A percentile compares a stretch with the other conserved stretches of the same genome.
Conservation (phyloP, 1,284 basidiomycete genomes). For the Tilletia setariae region DNA sequence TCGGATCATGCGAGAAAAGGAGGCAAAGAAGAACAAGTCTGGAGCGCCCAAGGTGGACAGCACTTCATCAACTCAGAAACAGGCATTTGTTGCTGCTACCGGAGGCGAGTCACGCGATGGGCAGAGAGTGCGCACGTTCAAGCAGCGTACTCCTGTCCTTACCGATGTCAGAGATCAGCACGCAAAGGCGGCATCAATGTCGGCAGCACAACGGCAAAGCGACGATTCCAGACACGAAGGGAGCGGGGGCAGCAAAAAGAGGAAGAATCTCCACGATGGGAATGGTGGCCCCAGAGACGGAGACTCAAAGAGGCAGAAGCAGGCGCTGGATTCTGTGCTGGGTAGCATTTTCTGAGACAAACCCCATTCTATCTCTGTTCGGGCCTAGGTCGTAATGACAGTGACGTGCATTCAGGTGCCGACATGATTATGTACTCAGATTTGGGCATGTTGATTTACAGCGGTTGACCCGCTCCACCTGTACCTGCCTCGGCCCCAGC, state of each 20-base stretch:
- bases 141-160: conserved; percentile 42
- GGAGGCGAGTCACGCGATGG: conserved; percentile 18
- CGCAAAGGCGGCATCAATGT: conserved; percentile 1
- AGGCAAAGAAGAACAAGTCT: conserved; percentile 55
- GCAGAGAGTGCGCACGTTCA: conserved; percentile 34
- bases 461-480: conserved; percentile 34
- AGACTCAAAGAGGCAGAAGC: background rate
- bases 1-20: conserved; percentile 80
- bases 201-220: background rate
- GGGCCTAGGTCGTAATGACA: too few relatives aligned
- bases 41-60: conserved; percentile 16
- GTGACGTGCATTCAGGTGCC: too few relatives aligned
- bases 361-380: background rate
- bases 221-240: background rate
- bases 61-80: conserved; percentile 4
- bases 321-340: conserved; percentile 15
- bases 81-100: background rate
- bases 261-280: background rate
- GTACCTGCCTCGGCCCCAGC: conserved; percentile 33
- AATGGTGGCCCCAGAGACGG: background rate
- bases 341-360: conserved; percentile 16
- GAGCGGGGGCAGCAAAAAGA: conserved; percentile 9
- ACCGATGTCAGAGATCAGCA: conserved; percentile 45
- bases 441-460: background rate
- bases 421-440: too few relatives aligned